Evolutionary conservation across 2,329 filamentous ascomycete genomes (phyloP).

Genomic region (Neonectria ditissima): DNA sequence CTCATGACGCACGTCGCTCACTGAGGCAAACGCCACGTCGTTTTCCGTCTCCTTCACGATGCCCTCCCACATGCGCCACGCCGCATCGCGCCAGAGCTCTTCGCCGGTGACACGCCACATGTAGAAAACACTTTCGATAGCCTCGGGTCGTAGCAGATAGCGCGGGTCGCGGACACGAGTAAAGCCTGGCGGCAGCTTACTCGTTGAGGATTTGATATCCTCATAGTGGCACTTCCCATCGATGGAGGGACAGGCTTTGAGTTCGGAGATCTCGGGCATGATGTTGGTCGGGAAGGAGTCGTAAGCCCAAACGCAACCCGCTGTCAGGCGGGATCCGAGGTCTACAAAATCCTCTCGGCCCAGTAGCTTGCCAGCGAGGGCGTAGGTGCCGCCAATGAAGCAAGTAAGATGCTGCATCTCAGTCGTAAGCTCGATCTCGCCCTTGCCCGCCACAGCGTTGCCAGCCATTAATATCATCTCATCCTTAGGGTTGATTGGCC

Average conservation of each 20-base stretch:
- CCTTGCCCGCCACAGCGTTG: slow-evolving; percentile 48
- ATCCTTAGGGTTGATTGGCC: slow-evolving; percentile 71
- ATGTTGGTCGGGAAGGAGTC: slow-evolving; percentile 61
- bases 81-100: slow-evolving; percentile 56
- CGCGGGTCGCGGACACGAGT: slow-evolving; percentile 60
- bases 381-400: slow-evolving; percentile 78
- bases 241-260: slow-evolving; percentile 52
- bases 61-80: slow-evolving; percentile 62
- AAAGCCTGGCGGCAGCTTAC: slow-evolving; percentile 65
- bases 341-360: slow-evolving; percentile 58
- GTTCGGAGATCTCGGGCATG: slow-evolving; percentile 63
- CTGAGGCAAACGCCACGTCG: slow-evolving; percentile 56
- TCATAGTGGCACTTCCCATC: slow-evolving; percentile 53
- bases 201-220: slow-evolving; percentile 38
- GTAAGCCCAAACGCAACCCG: slow-evolving; percentile 68
- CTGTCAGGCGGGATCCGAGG: slow-evolving; percentile 60
- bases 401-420: slow-evolving; percentile 73
- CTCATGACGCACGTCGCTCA: slow-evolving; percentile 51
- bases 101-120: slow-evolving; percentile 64
- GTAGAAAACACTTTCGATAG: slow-evolving; percentile 65
- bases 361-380: slow-evolving; percentile 73
- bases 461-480: slow-evolving; percentile 71
- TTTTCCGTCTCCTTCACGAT: slow-evolving; percentile 58
- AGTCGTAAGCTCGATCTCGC: slow-evolving; percentile 45
- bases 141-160: slow-evolving; percentile 62